Percentiles rank a stretch among this genome's conserved stretches.
Conservation (phyloP, 805 yeast genomes). For the Candida dajiaensis region DNA sequence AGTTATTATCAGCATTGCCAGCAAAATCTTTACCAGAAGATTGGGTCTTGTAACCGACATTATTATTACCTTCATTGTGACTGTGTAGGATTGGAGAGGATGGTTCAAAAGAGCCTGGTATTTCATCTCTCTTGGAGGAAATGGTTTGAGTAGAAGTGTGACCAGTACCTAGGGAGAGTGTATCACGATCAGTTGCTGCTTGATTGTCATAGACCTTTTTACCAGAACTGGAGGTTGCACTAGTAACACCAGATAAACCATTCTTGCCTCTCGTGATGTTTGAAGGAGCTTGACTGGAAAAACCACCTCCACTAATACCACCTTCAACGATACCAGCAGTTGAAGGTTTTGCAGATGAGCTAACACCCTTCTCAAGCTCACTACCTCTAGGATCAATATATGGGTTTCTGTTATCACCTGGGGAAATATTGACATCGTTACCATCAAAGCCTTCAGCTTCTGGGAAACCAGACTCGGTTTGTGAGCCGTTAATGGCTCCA, state of each 20-base stretch:
- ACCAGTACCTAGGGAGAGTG: background rate
- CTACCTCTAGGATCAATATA: constrained; percentile 6
- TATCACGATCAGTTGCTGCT: background rate
- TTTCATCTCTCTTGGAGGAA: background rate
- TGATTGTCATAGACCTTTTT: background rate
- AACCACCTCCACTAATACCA: background rate
- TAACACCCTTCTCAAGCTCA: background rate
- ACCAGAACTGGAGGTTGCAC: background rate
- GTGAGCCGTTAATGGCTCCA: background rate
- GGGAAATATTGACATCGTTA: background rate
- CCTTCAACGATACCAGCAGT: constrained; percentile 1
- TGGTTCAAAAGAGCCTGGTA: constrained; percentile 2
- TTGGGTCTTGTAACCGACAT: background rate
- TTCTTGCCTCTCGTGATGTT: background rate
- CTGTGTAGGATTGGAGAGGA: background rate
- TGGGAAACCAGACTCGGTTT: background rate
- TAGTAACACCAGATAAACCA: background rate
- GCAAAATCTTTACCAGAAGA: background rate
- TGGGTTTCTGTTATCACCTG: constrained; percentile 13
- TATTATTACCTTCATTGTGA: background rate
- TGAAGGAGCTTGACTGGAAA: background rate
- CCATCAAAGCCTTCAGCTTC: background rate
- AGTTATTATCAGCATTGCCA: background rate
- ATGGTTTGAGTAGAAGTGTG: constrained; percentile 8
- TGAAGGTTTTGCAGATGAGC: background rate